Conservation (phyloP, 2,329 filamentous ascomycete genomes). For the Aspergillus caelatus region DNA sequence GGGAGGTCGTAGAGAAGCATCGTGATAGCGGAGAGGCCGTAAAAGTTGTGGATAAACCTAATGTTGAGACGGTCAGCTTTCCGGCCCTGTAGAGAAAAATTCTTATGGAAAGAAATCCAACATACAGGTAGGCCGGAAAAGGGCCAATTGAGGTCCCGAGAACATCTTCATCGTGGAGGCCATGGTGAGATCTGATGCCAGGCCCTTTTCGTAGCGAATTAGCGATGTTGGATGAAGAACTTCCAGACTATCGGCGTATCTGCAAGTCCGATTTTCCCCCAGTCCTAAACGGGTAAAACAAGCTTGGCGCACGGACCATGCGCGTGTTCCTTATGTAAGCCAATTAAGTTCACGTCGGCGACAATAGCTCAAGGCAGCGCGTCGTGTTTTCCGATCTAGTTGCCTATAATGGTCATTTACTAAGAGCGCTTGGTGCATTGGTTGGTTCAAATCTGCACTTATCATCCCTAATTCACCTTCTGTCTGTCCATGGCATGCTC, state of each 20-base stretch:
- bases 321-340: slow-evolving; percentile 28
- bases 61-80: slow-evolving; percentile 23
- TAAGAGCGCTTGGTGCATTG: background rate
- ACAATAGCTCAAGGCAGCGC: slow-evolving; percentile 19
- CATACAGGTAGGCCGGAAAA: slow-evolving; percentile 39
- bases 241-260: slow-evolving; percentile 27
- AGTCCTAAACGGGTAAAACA: slow-evolving; percentile 26
- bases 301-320: slow-evolving; percentile 29
- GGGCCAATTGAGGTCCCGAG: slow-evolving; percentile 37
- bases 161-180: slow-evolving; percentile 40
- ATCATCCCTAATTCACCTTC: background rate
- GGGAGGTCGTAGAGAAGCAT: slow-evolving; percentile 72
- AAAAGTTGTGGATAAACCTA: slow-evolving; percentile 32
- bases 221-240: slow-evolving; percentile 17
- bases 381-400: slow-evolving; percentile 31
- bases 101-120: slow-evolving; percentile 4
- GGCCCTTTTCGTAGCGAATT: slow-evolving; percentile 6
- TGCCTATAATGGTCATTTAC: background rate
- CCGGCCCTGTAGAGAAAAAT: slow-evolving; percentile 7
- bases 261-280: slow-evolving; percentile 21
- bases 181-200: slow-evolving; percentile 31
- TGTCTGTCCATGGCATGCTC: slow-evolving; percentile 5
- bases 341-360: slow-evolving; percentile 26
- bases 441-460: background rate
- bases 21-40: slow-evolving; percentile 51